A percentile compares a stretch with the other conserved stretches of the same genome.
Evolutionary conservation across 2,329 filamentous ascomycete genomes (phyloP).

Genomic region (Sordariomycetes sp.): DNA sequence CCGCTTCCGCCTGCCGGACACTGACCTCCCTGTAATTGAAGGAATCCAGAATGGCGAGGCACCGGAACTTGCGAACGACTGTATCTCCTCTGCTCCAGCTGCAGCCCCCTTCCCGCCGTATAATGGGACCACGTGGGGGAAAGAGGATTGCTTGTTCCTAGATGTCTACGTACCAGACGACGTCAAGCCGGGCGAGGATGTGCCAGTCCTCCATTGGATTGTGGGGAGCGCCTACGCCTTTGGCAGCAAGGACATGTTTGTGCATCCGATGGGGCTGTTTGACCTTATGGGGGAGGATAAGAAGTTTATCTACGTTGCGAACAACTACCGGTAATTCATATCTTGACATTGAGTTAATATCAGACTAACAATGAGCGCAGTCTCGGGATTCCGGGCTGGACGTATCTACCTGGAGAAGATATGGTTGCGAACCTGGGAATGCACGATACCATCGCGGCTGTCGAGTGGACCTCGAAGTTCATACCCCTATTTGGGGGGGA

Average conservation of each 20-base stretch:
- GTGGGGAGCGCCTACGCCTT: conserved; percentile 11
- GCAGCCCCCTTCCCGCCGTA: conserved; percentile 8
- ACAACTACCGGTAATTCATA: conserved; percentile 10
- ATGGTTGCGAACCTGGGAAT: conserved; percentile 11
- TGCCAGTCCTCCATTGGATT: conserved; percentile 12
- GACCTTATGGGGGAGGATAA: conserved; percentile 5
- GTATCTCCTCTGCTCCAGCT: conserved; percentile 10
- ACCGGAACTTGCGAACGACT: conserved; percentile 2
- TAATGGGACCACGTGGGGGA: conserved; percentile 11
- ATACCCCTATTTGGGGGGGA: conserved; percentile 46
- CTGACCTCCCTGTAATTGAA: conserved; percentile 3
- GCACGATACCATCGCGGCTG: conserved; percentile 10
- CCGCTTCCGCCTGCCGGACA: conserved; percentile 12
- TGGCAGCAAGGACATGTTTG: conserved; percentile 11
- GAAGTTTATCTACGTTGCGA: conserved; percentile 11
- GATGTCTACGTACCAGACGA: conserved; percentile 12
- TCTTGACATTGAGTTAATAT: background rate
- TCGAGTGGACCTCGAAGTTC: conserved; percentile 15
- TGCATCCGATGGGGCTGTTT: conserved; percentile 10
- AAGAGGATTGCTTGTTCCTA: conserved; percentile 13
- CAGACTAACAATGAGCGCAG: conserved; percentile 1
- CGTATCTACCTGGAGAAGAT: conserved; percentile 7
- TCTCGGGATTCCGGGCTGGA: conserved; percentile 10
- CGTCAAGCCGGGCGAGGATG: conserved; percentile 9
- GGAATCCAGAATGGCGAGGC: conserved; percentile 10